Conservation (phyloP, 2,329 filamentous ascomycete species). For the Fusarium sp. region DNA sequence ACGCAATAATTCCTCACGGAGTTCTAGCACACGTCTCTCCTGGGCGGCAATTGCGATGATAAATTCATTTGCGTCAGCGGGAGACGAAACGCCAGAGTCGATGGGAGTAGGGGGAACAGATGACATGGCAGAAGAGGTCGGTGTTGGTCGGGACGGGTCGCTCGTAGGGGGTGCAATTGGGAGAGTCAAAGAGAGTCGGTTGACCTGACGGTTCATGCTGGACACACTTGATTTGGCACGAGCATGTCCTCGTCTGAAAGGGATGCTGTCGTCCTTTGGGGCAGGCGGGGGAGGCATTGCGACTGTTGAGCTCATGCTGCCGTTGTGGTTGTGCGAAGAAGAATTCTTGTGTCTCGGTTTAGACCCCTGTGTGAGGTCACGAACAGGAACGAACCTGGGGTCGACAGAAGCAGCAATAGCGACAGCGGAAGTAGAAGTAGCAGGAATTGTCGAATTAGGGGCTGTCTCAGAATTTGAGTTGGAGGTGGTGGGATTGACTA, state of each 20-base stretch:
- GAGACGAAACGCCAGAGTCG: slow-evolving; percentile 57
- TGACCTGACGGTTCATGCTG: slow-evolving; percentile 59
- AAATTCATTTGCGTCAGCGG: slow-evolving; percentile 73
- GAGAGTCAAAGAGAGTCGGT: slow-evolving; percentile 71
- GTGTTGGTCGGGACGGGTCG: slow-evolving; percentile 65
- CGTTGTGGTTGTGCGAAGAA: slow-evolving; percentile 30
- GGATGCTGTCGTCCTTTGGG: slow-evolving; percentile 55
- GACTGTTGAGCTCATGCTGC: slow-evolving; percentile 38
- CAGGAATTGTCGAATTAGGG: slow-evolving; percentile 22
- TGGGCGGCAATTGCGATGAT: slow-evolving; percentile 92
- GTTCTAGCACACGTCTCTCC: slow-evolving; percentile 89
- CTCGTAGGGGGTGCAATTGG: slow-evolving; percentile 69
- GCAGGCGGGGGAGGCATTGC: slow-evolving; percentile 55
- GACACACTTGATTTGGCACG: slow-evolving; percentile 67
- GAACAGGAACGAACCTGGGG: slow-evolving; percentile 29
- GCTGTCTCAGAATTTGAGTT: slow-evolving; percentile 34
- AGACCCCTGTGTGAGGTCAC: slow-evolving; percentile 26
- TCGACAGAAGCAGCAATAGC: slow-evolving; percentile 21
- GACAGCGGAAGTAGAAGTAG: slow-evolving; percentile 20
- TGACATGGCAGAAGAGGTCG: slow-evolving; percentile 54
- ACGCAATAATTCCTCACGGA: slow-evolving; percentile 87
- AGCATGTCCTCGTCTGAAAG: slow-evolving; percentile 58
- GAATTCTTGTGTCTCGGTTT: slow-evolving; percentile 29
- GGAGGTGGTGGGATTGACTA: slow-evolving; percentile 43
- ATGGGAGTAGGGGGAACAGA: slow-evolving; percentile 67